phyloP scores from a whole-genome alignment of 164 flowering plant genomes.

The grape (Vitis vinifera) region DNA sequence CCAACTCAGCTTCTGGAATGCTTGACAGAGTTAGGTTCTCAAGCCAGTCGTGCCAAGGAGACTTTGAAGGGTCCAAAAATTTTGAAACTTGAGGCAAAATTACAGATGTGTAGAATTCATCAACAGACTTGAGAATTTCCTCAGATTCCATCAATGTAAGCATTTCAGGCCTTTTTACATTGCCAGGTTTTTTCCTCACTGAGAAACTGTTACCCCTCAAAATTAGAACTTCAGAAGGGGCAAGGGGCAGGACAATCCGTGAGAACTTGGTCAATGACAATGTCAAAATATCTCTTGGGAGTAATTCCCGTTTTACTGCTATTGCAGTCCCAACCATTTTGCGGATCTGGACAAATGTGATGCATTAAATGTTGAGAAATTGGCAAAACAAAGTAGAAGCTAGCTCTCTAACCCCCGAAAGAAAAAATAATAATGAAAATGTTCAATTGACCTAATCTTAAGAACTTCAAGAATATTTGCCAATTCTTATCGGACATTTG shows the following conservation, averaged over 20 bases:
- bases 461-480: too few species aligned
- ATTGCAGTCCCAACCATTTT: conserved; percentile 95
- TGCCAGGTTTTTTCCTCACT: conserved; percentile 40
- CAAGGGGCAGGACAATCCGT: conserved; percentile 80
- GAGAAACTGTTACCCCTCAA: conserved; percentile 65
- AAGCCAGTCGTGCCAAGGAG: conserved; percentile 88
- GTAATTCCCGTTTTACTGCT: conserved; percentile 79
- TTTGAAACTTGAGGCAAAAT: conserved; percentile 66
- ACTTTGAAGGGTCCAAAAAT: conserved; percentile 55
- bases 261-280: conserved; percentile 76
- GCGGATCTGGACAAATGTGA: conserved; percentile 58
- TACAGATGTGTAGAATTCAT: conserved; percentile 53
- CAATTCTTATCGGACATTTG: too few species aligned
- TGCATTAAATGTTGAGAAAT: background rate
- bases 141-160: conserved; percentile 56
- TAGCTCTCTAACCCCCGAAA: too few species aligned
- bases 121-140: conserved; percentile 53
- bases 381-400: background rate
- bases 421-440: too few species aligned
- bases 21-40: conserved; percentile 60
- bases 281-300: conserved; percentile 68
- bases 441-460: too few species aligned
- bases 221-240: conserved; percentile 83
- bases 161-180: conserved; percentile 56
- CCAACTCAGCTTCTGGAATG: conserved; percentile 62